phyloP scores from a whole-genome alignment of 305 asterid species.

The Fraxinus albicans region DNA sequence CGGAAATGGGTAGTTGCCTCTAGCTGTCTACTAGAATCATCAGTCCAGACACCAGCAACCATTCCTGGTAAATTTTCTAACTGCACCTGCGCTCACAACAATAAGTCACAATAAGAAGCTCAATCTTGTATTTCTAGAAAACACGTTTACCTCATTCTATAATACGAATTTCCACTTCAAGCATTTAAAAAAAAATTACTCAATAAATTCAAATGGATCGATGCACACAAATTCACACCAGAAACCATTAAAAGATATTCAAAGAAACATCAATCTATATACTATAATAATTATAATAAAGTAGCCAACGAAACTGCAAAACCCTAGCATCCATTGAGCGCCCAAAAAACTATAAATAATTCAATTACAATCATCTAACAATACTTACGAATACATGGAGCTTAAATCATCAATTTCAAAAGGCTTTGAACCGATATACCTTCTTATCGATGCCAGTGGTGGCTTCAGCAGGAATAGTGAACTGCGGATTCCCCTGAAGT shows the following conservation, averaged over 20 bases:
- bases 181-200: neutral
- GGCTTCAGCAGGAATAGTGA: constrained; percentile 46
- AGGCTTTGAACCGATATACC: constrained; percentile 33
- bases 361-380: constrained; percentile 9
- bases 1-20: constrained; percentile 83
- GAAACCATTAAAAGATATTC: neutral
- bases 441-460: constrained; percentile 50
- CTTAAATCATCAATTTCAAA: neutral
- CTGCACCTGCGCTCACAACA: constrained; percentile 42
- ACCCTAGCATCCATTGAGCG: constrained; percentile 16
- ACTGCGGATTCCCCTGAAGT: constrained; percentile 43
- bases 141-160: neutral
- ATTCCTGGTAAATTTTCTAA: constrained; percentile 77
- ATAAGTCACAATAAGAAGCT: neutral
- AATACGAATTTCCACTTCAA: neutral
- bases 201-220: neutral
- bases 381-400: neutral
- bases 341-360: neutral
- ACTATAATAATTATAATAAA: neutral
- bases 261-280: neutral
- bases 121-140: neutral
- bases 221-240: neutral
- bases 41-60: constrained; percentile 68
- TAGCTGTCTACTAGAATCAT: constrained; percentile 57
- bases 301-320: constrained; percentile 7